Evolutionary conservation across 345 rosid species (phyloP).

Genomic region (Brassica cretica): DNA sequence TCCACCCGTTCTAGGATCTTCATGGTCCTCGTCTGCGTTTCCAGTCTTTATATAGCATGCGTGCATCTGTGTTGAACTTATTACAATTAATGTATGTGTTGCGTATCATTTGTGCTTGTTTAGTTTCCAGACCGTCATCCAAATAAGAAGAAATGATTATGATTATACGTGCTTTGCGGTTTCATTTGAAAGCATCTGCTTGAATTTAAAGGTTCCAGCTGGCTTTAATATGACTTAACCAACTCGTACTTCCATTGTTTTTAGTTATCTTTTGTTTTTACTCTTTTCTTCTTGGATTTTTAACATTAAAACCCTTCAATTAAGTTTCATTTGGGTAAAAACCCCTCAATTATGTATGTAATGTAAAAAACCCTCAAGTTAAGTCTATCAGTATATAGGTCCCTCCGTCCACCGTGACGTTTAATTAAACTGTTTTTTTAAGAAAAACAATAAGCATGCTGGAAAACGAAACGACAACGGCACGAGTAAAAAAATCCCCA

Average conservation of each 20-base stretch:
- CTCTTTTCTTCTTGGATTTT: too few relatives aligned
- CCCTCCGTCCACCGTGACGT: too few relatives aligned
- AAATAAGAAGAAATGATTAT: neutral
- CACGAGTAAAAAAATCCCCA: too few relatives aligned
- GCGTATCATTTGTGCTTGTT: neutral
- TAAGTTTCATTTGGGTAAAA: too few relatives aligned
- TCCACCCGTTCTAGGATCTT: neutral
- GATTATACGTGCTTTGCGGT: neutral
- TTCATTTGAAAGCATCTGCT: neutral
- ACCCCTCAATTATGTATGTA: too few relatives aligned
- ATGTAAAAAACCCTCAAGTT: too few relatives aligned
- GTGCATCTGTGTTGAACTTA: neutral
- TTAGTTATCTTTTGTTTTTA: too few relatives aligned
- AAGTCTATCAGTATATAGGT: too few relatives aligned
- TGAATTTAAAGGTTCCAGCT: neutral
- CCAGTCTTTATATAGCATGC: neutral
- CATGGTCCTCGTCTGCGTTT: neutral
- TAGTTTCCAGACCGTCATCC: neutral
- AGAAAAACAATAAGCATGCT: too few relatives aligned
- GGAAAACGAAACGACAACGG: too few relatives aligned
- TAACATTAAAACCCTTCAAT: too few relatives aligned
- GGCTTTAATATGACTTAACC: neutral
- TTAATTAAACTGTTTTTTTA: too few relatives aligned
- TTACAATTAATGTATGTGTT: neutral
- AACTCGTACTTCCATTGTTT: neutral